Percentiles rank a stretch among this genome's conserved stretches.
These are phyloP conservation scores for Bipolaris sorokiniana DNA, from an alignment of 2,329 filamentous ascomycete genomes.

Conservation along the genomic window DNA sequence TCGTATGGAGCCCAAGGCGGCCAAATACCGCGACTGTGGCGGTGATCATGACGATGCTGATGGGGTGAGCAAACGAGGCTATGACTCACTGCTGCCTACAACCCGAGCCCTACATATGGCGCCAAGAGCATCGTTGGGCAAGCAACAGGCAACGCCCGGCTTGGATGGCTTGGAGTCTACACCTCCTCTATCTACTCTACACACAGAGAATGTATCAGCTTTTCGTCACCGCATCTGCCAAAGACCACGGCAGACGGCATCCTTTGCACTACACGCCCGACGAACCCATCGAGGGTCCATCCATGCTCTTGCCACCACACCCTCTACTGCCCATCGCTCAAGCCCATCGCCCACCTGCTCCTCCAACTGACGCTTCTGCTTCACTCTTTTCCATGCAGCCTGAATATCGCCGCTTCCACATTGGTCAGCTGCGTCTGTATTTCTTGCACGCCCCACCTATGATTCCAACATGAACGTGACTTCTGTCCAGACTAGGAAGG, in stretches of 20 bases:
- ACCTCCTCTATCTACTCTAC: neutral
- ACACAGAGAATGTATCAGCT: neutral
- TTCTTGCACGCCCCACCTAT: neutral
- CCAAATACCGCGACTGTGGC: conserved; percentile 8
- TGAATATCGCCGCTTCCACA: neutral
- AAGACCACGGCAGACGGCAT: too few relatives aligned
- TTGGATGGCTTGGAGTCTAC: neutral
- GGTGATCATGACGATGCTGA: conserved; percentile 9
- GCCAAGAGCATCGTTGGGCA: conserved; percentile 6
- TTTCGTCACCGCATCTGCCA: neutral
- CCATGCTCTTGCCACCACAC: neutral
- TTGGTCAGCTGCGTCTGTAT: neutral
- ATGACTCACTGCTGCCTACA: conserved; percentile 28
- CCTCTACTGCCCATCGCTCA: too few relatives aligned
- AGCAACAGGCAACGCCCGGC: conserved; percentile 5
- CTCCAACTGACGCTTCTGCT: neutral
- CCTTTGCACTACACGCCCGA: too few relatives aligned
- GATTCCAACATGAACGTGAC: neutral
- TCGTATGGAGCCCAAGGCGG: conserved; percentile 14
- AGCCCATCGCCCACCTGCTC: too few relatives aligned
- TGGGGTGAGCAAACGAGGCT: neutral
- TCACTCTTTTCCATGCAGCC: neutral
- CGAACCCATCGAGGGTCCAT: neutral
- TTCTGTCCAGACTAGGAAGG: neutral
- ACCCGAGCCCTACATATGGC: neutral